Evolutionary conservation across 768 basidiomycete genomes (phyloP).

Genomic region (Naganishia friedmannii): DNA sequence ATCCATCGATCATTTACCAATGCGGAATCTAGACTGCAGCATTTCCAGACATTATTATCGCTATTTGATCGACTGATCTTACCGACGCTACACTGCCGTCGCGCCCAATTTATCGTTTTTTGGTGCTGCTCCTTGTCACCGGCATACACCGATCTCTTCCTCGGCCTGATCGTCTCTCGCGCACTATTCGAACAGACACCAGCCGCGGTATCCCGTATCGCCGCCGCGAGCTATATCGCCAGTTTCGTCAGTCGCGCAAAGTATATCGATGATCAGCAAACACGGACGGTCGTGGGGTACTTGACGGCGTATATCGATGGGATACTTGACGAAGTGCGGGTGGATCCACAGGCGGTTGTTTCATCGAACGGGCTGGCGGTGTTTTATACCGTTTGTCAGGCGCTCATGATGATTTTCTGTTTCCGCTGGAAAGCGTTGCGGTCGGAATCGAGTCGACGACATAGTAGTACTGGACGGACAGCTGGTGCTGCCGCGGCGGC

Average conservation of each 20-base stretch:
- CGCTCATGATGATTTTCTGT: slow-evolving; percentile 93
- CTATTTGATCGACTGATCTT: slow-evolving; percentile 93
- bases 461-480: slow-evolving; percentile 50
- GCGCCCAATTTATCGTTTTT: slow-evolving; percentile 95
- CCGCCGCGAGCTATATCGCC: slow-evolving; percentile 90
- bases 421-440: slow-evolving; percentile 89
- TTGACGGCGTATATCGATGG: slow-evolving; percentile 78
- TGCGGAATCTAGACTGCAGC: slow-evolving; percentile 53
- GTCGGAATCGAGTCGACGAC: slow-evolving; percentile 53
- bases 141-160: slow-evolving; percentile 86
- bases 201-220: slow-evolving; percentile 71
- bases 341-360: slow-evolving; percentile 32
- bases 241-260: slow-evolving; percentile 84
- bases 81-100: slow-evolving; percentile 92
- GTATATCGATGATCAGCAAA: slow-evolving; percentile 73
- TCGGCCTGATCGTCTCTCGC: slow-evolving; percentile 87
- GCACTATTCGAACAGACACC: slow-evolving; percentile 67
- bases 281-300: slow-evolving; percentile 71
- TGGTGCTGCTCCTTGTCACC: slow-evolving; percentile 88
- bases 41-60: slow-evolving; percentile 81
- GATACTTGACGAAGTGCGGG: slow-evolving; percentile 63
- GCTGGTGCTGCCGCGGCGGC: slow-evolving; percentile 51
- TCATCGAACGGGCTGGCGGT: slow-evolving; percentile 62
- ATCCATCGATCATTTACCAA: slow-evolving; percentile 29
- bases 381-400: slow-evolving; percentile 88